phyloP scores from a whole-genome alignment of 176 grass and related monocot species.

The Musa schizocarpa region DNA sequence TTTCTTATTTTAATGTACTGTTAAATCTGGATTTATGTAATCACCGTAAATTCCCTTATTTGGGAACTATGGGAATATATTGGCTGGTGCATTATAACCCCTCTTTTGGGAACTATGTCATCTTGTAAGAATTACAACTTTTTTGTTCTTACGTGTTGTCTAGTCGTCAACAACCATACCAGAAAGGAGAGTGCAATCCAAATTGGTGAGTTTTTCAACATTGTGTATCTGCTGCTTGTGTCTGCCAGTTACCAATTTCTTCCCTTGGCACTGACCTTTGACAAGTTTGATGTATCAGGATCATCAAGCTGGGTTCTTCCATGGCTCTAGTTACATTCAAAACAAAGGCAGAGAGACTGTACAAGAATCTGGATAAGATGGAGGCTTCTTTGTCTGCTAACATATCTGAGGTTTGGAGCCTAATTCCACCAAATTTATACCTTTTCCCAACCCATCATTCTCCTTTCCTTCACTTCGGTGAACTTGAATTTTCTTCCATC shows the following conservation, averaged over 20 bases:
- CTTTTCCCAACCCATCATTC: not conserved
- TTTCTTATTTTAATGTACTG: too few relatives aligned
- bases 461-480: not conserved
- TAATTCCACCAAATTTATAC: not conserved
- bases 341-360: not conserved
- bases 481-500: not conserved
- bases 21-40: too few relatives aligned
- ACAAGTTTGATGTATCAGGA: not conserved
- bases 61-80: too few relatives aligned
- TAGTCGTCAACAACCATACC: not conserved
- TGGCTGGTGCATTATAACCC: too few relatives aligned
- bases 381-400: not conserved
- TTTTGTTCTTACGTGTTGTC: not conserved
- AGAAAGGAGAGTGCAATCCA: not conserved
- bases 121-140: not conserved
- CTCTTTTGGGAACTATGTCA: too few relatives aligned
- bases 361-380: not conserved
- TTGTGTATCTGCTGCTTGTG: too few relatives aligned
- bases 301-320: not conserved
- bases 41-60: too few relatives aligned
- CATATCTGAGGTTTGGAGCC: not conserved
- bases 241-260: not conserved
- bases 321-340: not conserved
- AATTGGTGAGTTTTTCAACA: too few relatives aligned
- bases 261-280: not conserved